Conservation (phyloP, 306 rosid genomes). For the Adenanthera pavonina region DNA sequence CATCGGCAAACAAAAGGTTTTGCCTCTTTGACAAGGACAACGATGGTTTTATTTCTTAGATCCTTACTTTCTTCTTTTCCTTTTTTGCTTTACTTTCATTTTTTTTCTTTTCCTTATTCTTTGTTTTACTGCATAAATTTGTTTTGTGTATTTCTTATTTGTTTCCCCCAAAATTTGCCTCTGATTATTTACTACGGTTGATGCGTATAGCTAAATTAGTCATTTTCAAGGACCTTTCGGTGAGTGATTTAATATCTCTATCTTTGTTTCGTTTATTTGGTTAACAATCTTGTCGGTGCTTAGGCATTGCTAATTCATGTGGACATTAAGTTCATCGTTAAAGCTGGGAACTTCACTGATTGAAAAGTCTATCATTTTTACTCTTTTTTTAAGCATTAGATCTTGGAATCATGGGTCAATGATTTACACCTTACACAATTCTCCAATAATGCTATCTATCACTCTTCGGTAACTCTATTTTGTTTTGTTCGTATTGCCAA, state of each 20-base stretch:
- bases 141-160: slow-evolving; percentile 52
- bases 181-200: slow-evolving; percentile 80
- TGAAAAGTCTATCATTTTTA: neutral
- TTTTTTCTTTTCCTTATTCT: too few species aligned
- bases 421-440: neutral
- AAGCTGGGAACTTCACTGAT: slow-evolving; percentile 15
- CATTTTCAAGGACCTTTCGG: slow-evolving; percentile 73
- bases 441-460: neutral
- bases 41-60: too few species aligned
- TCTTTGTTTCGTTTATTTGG: neutral
- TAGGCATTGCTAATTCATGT: neutral
- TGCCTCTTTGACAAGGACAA: too few species aligned
- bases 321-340: neutral
- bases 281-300: neutral
- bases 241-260: slow-evolving; percentile 32
- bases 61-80: too few species aligned
- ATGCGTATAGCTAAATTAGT: slow-evolving; percentile 67
- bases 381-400: neutral
- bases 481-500: slow-evolving; percentile 11
- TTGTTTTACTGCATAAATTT: too few species aligned
- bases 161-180: slow-evolving; percentile 83
- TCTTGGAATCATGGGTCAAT: slow-evolving; percentile 28
- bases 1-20: too few species aligned
- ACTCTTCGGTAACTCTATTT: neutral
- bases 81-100: too few species aligned